A percentile compares a stretch with the other conserved stretches of the same genome.
Conservation (phyloP, 306 rosid genomes). For the Vigna nakashimae region DNA sequence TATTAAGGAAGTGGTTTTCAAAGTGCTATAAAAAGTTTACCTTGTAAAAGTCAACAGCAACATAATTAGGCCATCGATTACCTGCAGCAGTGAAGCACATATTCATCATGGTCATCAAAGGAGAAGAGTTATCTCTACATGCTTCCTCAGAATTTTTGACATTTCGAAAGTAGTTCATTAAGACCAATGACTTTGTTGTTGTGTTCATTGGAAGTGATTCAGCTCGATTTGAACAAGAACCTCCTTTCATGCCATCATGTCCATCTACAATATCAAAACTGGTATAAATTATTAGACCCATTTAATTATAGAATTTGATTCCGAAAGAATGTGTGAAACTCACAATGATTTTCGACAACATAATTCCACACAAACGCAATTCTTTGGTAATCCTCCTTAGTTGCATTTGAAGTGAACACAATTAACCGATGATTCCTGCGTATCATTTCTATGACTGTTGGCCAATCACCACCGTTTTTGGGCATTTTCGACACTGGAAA, state of each 20-base stretch:
- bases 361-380: conserved; percentile 60
- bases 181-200: conserved; percentile 49
- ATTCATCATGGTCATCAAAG: conserved; percentile 39
- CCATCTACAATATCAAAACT: conserved; percentile 58
- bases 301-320: background rate
- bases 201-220: conserved; percentile 72
- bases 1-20: background rate
- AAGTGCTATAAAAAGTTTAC: conserved; percentile 13
- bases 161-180: conserved; percentile 46
- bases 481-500: conserved; percentile 72
- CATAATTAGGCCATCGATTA: conserved; percentile 48
- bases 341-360: conserved; percentile 68
- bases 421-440: conserved; percentile 61
- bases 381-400: conserved; percentile 64
- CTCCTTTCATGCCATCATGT: conserved; percentile 59
- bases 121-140: conserved; percentile 45
- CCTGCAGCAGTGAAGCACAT: conserved; percentile 40
- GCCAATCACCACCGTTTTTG: conserved; percentile 68
- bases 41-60: conserved; percentile 49
- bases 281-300: background rate
- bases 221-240: conserved; percentile 62
- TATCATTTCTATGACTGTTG: conserved; percentile 65
- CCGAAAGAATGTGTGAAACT: conserved; percentile 30
- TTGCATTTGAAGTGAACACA: conserved; percentile 69
- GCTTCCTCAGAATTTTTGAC: conserved; percentile 32